These are phyloP conservation scores for Trichoderma atrobrunneum DNA, from an alignment of 2,329 filamentous ascomycete species.

Conservation along the genomic window DNA sequence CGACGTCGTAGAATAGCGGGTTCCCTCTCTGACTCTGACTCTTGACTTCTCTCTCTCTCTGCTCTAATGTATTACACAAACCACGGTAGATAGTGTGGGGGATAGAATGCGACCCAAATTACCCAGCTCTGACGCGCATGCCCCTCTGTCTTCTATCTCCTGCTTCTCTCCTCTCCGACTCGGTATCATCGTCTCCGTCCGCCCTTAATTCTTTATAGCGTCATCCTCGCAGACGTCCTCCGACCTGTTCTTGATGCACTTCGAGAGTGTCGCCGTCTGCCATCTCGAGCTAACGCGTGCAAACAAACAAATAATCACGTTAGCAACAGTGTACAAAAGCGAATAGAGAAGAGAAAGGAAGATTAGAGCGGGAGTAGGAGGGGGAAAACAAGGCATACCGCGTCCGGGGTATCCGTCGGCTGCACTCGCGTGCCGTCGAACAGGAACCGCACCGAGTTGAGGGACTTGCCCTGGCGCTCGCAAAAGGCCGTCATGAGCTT, in stretches of 20 bases:
- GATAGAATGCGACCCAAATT: constrained; percentile 7
- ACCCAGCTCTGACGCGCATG: neutral
- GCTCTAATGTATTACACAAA: constrained; percentile 15
- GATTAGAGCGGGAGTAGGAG: neutral
- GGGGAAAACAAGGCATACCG: constrained; percentile 57
- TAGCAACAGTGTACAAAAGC: constrained; percentile 54
- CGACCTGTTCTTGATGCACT: constrained; percentile 97
- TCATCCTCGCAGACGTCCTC: constrained; percentile 50
- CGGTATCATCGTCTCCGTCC: neutral
- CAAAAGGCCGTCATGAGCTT: constrained; percentile 99
- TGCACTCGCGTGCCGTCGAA: constrained; percentile 96
- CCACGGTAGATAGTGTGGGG: constrained; percentile 7
- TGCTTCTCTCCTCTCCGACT: neutral
- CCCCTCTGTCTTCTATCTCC: neutral
- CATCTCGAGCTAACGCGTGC: constrained; percentile 73
- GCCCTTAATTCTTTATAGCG: neutral
- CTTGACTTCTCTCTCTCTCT: neutral
- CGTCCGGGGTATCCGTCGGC: constrained; percentile 83
- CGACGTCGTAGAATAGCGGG: constrained; percentile 1
- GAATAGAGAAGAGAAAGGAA: neutral
- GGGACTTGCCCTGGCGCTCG: constrained; percentile 87
- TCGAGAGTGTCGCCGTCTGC: constrained; percentile 92
- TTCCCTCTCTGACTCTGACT: neutral
- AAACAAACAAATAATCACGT: neutral
- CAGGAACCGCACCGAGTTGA: constrained; percentile 82